Percentiles rank a stretch among this genome's conserved stretches.
These are phyloP conservation scores for Xylaria nigripes DNA, from an alignment of 495 filamentous ascomycete species.

Conservation along the genomic window DNA sequence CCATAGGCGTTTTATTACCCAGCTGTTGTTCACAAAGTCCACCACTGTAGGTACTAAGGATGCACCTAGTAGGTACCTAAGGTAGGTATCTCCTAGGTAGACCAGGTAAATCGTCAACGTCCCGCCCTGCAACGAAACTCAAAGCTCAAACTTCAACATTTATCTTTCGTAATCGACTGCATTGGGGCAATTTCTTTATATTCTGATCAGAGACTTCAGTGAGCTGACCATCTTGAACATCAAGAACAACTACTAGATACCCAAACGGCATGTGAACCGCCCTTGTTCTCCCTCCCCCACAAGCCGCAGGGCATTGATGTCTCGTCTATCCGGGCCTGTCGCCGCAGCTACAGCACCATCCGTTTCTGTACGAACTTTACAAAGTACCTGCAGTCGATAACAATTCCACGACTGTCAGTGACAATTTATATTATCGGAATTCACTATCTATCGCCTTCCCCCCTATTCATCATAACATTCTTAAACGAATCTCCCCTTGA, in stretches of 20 bases:
- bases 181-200: too few species aligned
- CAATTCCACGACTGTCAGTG: not conserved
- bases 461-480: not conserved
- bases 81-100: too few species aligned
- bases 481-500: not conserved
- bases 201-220: not conserved
- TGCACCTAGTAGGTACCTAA: too few species aligned
- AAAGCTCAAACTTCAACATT: too few species aligned
- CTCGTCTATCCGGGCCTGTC: slow-evolving; percentile 27
- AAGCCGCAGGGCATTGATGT: slow-evolving; percentile 7
- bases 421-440: not conserved
- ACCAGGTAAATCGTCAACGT: too few species aligned
- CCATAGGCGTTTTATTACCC: too few species aligned
- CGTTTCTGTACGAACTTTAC: not conserved
- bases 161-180: too few species aligned
- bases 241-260: not conserved
- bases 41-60: too few species aligned
- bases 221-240: not conserved
- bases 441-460: not conserved
- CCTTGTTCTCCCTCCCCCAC: not conserved
- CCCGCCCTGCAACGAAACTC: too few species aligned
- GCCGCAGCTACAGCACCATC: slow-evolving; percentile 31
- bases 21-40: too few species aligned
- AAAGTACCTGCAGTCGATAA: not conserved
- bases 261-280: slow-evolving; percentile 5